A percentile compares a stretch with the other conserved stretches of the same genome.
Conservation (phyloP, 2,329 filamentous ascomycete species). For the Penicillium fuscoglaucum region DNA sequence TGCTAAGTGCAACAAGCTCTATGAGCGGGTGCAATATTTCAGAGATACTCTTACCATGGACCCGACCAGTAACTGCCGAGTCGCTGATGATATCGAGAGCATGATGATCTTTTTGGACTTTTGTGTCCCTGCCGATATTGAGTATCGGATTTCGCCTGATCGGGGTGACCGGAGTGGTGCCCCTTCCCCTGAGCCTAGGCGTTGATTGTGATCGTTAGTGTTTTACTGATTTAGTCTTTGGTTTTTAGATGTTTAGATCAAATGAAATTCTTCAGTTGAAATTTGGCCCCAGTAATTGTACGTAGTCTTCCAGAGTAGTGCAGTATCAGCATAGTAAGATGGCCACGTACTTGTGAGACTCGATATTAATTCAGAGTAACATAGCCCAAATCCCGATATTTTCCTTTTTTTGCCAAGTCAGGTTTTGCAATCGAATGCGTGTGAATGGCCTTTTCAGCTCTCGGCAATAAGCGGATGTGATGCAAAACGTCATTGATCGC, state of each 20-base stretch:
- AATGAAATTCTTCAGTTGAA: not conserved
- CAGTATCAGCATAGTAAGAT: not conserved
- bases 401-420: not conserved
- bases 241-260: not conserved
- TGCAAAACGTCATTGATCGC: conserved; percentile 5
- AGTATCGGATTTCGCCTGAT: not conserved
- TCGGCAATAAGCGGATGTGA: not conserved
- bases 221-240: not conserved
- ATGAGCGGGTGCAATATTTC: not conserved
- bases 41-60: not conserved
- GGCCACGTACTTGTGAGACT: not conserved
- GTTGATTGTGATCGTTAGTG: not conserved
- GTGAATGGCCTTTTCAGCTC: conserved; percentile 1
- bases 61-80: not conserved
- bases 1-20: not conserved
- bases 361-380: not conserved
- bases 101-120: not conserved
- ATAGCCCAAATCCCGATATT: no score
- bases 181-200: conserved; percentile 6
- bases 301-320: not conserved
- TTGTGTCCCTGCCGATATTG: not conserved
- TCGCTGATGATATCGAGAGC: not conserved
- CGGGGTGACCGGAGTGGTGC: conserved; percentile 9
- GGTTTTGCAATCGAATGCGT: not conserved
- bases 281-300: not conserved